Conservation (phyloP, 2,329 filamentous ascomycete genomes). For the Pezicula radicicola region DNA sequence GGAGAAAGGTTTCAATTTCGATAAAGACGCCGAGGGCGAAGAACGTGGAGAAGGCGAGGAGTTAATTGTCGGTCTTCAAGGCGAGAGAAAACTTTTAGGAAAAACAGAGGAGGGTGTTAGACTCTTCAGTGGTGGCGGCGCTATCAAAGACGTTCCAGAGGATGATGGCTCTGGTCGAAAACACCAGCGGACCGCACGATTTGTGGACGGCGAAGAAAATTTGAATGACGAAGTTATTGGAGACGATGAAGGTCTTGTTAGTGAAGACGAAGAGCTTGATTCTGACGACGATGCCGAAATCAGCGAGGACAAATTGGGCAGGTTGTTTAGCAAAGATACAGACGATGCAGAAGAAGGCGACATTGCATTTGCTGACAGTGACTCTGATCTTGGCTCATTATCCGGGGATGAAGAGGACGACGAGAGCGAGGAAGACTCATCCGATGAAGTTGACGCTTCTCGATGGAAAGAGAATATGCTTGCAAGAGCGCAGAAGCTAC, state of each 20-base stretch:
- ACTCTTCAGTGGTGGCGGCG: constrained; percentile 76
- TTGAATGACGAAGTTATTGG: constrained; percentile 56
- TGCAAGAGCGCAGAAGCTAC: constrained; percentile 69
- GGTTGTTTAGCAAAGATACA: constrained; percentile 52
- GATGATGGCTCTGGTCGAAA: constrained; percentile 61
- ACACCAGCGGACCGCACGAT: constrained; percentile 52
- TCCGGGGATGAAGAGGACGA: constrained; percentile 51
- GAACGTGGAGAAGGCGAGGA: constrained; percentile 94
- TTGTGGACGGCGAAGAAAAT: constrained; percentile 58
- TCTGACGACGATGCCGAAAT: constrained; percentile 55
- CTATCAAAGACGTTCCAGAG: constrained; percentile 57
- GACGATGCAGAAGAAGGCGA: constrained; percentile 63
- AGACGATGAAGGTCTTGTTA: constrained; percentile 40
- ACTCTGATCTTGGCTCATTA: constrained; percentile 91
- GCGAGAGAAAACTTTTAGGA: constrained; percentile 76
- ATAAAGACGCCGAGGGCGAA: constrained; percentile 57
- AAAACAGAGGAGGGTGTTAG: constrained; percentile 79
- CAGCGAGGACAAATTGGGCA: constrained; percentile 56
- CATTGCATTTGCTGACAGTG: constrained; percentile 89
- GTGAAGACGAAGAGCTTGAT: constrained; percentile 27
- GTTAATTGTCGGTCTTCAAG: constrained; percentile 86
- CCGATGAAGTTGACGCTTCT: constrained; percentile 69
- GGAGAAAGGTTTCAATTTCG: constrained; percentile 73
- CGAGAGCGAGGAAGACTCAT: constrained; percentile 23
- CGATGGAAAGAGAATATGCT: constrained; percentile 88